Percentiles rank a stretch among this genome's conserved stretches.
Conservation (phyloP, 2,329 filamentous ascomycete species). For the Chrysoporthe austroafricana region DNA sequence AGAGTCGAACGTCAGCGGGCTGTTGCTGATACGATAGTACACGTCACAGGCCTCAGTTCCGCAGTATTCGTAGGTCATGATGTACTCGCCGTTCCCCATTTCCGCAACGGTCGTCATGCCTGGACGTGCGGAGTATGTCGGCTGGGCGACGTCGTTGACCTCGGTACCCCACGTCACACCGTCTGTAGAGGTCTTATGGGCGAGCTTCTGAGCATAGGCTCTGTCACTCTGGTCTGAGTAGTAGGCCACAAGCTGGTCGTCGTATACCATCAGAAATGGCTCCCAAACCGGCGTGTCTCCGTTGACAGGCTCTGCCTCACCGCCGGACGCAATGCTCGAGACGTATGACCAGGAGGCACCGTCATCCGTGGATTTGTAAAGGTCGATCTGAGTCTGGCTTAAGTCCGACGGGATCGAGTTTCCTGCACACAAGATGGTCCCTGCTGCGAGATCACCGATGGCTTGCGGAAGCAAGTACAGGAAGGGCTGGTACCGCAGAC, state of each 20-base stretch:
- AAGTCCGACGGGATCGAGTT: conserved; percentile 59
- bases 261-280: conserved; percentile 64
- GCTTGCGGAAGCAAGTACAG: conserved; percentile 63
- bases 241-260: conserved; percentile 65
- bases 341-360: conserved; percentile 69
- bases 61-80: conserved; percentile 65
- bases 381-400: conserved; percentile 67
- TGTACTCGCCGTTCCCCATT: conserved; percentile 62
- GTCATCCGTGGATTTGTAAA: conserved; percentile 66
- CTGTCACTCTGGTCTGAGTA: conserved; percentile 74
- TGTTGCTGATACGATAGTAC: conserved; percentile 47
- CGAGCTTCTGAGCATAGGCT: conserved; percentile 68
- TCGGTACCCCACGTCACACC: conserved; percentile 61
- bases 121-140: conserved; percentile 65
- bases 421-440: conserved; percentile 66
- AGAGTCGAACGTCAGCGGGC: conserved; percentile 43
- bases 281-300: conserved; percentile 73
- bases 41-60: conserved; percentile 44
- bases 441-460: conserved; percentile 61
- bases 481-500: conserved; percentile 70
- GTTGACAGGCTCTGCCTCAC: conserved; percentile 63
- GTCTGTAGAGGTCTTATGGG: conserved; percentile 65
- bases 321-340: conserved; percentile 65
- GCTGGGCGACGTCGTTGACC: conserved; percentile 66
- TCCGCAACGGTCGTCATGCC: conserved; percentile 68